Evolutionary conservation across 208 protist species (phyloP), one percentile per base, ranked within the genome.

Genomic region (Wallacemonas sp.): DNA sequence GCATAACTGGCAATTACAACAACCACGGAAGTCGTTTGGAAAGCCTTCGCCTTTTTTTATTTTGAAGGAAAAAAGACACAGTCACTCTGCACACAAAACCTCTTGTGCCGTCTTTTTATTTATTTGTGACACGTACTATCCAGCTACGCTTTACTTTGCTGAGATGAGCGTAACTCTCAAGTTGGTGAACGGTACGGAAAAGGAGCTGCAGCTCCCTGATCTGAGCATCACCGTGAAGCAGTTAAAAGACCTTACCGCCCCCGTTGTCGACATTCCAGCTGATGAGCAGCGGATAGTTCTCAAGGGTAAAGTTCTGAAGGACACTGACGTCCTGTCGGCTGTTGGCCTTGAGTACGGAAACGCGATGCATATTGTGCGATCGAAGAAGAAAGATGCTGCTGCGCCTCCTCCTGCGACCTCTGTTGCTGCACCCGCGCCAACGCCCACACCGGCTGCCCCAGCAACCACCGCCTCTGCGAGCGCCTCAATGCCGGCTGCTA

Each of bases 261-360:
- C 23, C 12, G 61, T 56, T 5, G 68, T 91, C 29, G 74, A 83
- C 14, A 93, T 96, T 61, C 87, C 93, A 38, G 76, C 73, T 12
- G 83, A 87, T 43, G 85, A 94, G 44, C 93, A 97, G 69, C 79
- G 93, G 12, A 62, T 95, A 38, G 88, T 97, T 52, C 60, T 93
- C 5, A 70, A 78, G 8, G 93, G 90, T 0, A 94, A 93, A 54
- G 87, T 97, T 16, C 61, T 97, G 29, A 97, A 97, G 55, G 88
- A 96, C 66, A 74, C 72, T 2, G 77, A 87, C 44, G 54, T 91
- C 39, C 78, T 97, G 21, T 84, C 83, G 41, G 78, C 70, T 27
- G 54, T 87, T 14, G 93, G 93, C 11, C 77, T 97, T 65, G 82
- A 90, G 54, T 61, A 86, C 36, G 93, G 88, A 1, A 85, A 79